Conservation (phyloP, 768 basidiomycete species). For the Mycena albidolilacea region DNA sequence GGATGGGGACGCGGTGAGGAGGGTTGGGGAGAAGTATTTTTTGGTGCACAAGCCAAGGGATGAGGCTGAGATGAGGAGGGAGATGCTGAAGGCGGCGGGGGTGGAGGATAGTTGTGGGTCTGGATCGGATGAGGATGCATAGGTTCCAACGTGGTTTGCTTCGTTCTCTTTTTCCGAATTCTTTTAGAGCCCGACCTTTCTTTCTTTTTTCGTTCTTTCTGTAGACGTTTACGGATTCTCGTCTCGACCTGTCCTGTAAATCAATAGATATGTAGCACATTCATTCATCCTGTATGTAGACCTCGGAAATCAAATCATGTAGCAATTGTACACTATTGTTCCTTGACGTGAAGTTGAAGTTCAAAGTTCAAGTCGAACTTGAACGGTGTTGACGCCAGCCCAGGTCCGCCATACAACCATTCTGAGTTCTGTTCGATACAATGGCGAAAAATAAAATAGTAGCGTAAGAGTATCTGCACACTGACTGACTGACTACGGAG, state of each 20-base stretch:
- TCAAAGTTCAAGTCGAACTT: too few species aligned
- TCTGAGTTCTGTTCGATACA: too few species aligned
- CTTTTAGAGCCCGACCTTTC: neutral
- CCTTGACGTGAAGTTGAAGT: too few species aligned
- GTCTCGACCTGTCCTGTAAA: neutral
- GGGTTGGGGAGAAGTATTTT: conserved; percentile 22
- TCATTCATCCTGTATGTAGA: too few species aligned
- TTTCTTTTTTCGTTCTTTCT: neutral
- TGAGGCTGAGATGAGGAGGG: conserved; percentile 20
- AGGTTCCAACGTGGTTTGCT: neutral
- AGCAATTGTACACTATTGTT: too few species aligned
- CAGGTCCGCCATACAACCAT: too few species aligned
- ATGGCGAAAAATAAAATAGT: too few species aligned
- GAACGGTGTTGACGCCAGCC: too few species aligned
- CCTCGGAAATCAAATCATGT: too few species aligned
- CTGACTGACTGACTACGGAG: too few species aligned
- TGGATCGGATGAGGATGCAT: conserved; percentile 16
- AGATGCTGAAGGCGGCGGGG: conserved; percentile 30
- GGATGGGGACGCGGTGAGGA: conserved; percentile 21
- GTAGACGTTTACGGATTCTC: neutral
- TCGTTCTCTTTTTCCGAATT: neutral
- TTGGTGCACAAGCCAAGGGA: neutral
- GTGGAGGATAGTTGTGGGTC: conserved; percentile 7
- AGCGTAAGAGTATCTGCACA: too few species aligned
- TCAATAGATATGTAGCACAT: conserved; percentile 17